phyloP scores from a whole-genome alignment of 176 grass and related monocot species.

The Saccharum spontaneum region DNA sequence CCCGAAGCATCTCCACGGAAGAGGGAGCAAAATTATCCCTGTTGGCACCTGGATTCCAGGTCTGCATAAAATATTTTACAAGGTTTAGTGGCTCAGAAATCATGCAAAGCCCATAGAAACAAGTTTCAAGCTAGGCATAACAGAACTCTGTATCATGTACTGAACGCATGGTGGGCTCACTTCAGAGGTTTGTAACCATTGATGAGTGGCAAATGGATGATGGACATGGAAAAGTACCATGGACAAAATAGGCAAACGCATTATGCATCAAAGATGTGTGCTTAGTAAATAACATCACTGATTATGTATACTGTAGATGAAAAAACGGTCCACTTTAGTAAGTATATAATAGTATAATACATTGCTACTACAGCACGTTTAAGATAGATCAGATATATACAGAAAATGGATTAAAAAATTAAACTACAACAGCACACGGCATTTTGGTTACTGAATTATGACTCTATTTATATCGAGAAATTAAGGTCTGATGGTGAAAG shows the following conservation, averaged over 20 bases:
- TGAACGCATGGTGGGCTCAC: not conserved
- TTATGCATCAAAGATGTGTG: constrained; percentile 11
- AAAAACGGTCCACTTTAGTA: not conserved
- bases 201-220: not conserved
- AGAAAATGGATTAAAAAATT: constrained; percentile 22
- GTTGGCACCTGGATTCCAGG: constrained; percentile 89
- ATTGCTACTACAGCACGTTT: not conserved
- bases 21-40: constrained; percentile 89
- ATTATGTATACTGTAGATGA: not conserved
- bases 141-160: not conserved
- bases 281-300: not conserved
- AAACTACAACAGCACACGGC: constrained; percentile 14
- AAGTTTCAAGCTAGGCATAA: constrained; percentile 21
- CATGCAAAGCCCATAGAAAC: not conserved
- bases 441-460: constrained; percentile 19
- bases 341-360: constrained; percentile 5
- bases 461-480: constrained; percentile 25
- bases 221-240: constrained; percentile 5
- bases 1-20: constrained; percentile 82
- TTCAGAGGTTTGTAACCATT: constrained; percentile 19
- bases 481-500: constrained; percentile 21
- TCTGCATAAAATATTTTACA: constrained; percentile 49
- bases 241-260: constrained; percentile 9
- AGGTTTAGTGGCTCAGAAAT: constrained; percentile 35
- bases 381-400: constrained; percentile 13